Evolutionary conservation across 768 basidiomycete species (phyloP), one percentile per base, ranked within the genome.

Genomic region (Crepidotus variabilis): DNA sequence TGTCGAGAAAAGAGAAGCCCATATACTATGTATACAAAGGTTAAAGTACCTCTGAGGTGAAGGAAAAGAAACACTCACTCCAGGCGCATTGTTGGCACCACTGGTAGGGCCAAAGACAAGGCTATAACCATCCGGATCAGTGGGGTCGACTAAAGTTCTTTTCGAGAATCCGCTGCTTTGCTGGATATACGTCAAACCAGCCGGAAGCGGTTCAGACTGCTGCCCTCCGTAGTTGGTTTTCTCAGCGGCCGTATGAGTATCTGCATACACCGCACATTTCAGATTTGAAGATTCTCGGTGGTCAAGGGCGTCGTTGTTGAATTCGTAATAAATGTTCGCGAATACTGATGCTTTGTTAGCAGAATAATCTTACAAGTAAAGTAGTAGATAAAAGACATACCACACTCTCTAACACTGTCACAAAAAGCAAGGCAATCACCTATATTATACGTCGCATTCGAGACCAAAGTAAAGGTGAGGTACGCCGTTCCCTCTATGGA

Each of bases 281-380:
- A 80, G 69, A 57, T 79, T 78, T 0, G 78, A 81, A 2, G 70
- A 58, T 57, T 72, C 68, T 47, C 57, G 60, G 57, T 71, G 71
- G 54, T 77, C 77, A 23, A 77, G 67, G 6, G 72, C 68, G 6
- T 63, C 56, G 58, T 79, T 79, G 63, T 79, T 80, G 67, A 65
- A 72, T 56, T 81, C 78, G 65, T 81, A 80, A 55, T 72, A 81
- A 18, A 81, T 52, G 58, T 81, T 81, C 11, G 70, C 78, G 57
- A 79, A 80, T 2, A 78, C 80, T 81, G 48, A 23, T 28, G 39
- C n/a, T 34, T 1, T 35, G 10, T 55, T 9, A 20, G 14, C 11
- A 18, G 24, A 28, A 34, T 23, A 58, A 35, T n/a, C 24, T n/a
- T 39, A 23, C 56, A 57, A n/a, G 43, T 24, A 33, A 18, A 53